Conservation (phyloP, 805 yeast genomes). For the Jamesozyma rosinii region DNA sequence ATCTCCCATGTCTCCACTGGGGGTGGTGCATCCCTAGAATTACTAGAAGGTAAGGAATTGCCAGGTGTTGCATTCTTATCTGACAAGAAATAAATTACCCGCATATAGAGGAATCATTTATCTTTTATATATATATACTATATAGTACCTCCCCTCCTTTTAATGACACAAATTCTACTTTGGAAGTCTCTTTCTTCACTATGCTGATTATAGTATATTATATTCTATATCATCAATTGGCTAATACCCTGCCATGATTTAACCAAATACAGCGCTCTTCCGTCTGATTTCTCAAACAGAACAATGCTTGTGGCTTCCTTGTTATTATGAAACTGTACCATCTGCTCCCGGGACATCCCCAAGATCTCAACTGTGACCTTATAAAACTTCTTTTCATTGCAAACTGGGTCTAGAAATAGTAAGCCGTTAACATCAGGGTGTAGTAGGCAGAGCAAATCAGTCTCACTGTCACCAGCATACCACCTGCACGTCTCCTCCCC, state of each 20-base stretch:
- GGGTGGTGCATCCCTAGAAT: slow-evolving; percentile 99
- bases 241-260: slow-evolving; percentile 15
- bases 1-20: slow-evolving; percentile 98
- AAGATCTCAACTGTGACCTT: slow-evolving; percentile 12
- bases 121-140: neutral
- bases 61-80: slow-evolving; percentile 97
- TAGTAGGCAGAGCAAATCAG: slow-evolving; percentile 23
- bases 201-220: neutral
- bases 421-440: slow-evolving; percentile 24
- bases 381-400: slow-evolving; percentile 13
- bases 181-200: neutral
- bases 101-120: neutral
- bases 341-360: slow-evolving; percentile 7
- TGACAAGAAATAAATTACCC: slow-evolving; percentile 41
- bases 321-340: neutral
- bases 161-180: slow-evolving; percentile 1
- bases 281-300: slow-evolving; percentile 10
- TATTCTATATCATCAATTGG: neutral
- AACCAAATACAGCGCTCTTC: slow-evolving; percentile 7
- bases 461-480: slow-evolving; percentile 30
- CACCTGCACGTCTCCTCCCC: slow-evolving; percentile 6
- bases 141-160: slow-evolving; percentile 4
- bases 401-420: slow-evolving; percentile 17
- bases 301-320: slow-evolving; percentile 1
- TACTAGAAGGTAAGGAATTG: slow-evolving; percentile 95